Evolutionary conservation across 2,329 filamentous ascomycete species (phyloP), one percentile per base, ranked within the genome.

Genomic region (Alternaria incomplexa): DNA sequence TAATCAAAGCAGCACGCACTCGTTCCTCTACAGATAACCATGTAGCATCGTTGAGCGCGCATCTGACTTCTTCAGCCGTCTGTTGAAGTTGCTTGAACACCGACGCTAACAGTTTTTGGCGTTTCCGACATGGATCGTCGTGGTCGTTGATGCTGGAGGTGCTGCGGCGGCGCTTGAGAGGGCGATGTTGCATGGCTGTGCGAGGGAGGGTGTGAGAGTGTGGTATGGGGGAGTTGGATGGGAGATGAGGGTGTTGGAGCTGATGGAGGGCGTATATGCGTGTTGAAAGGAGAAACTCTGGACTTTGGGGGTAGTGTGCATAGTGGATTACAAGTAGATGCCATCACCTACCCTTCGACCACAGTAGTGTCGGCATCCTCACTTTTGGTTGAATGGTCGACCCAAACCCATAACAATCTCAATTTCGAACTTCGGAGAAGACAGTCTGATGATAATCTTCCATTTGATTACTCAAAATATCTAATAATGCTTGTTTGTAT

Each of bases 401-500:
- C 36, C 36, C 36, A 22, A 32, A 22, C 25, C 46, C 15, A 8
- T 3, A 0, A 48, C 25, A 32, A 22, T 2, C 3, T 5, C 30
- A 12, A 2, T 3, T 22, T 1, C 7, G 22, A 12, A 32, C 17
- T 15, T 3, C 26, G 9, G 26, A 28, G 1, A 28, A 28, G 9
- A 28, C 10, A 28, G 3, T 28, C 10, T 26, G n/a, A 17, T 32
- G 7, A 46, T 11, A 32, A 20, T 56, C 30, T 25, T 47, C 23
- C 17, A 12, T n/a, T 52, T 52, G 20, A 36, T 25, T 23, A 52
- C 36, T 40, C 30, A 25, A n/a, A 23, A 13, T 52, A 36, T 52
- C 48, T 52, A 40, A 25, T 56, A 56, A 56, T 47, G 55, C 45
- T 25, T 40, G 15, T 17, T 40, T 59, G 17, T 32, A 59, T 54